Evolutionary conservation across 2,329 filamentous ascomycete genomes (phyloP).

Genomic region (Blastomyces emzantsi): DNA sequence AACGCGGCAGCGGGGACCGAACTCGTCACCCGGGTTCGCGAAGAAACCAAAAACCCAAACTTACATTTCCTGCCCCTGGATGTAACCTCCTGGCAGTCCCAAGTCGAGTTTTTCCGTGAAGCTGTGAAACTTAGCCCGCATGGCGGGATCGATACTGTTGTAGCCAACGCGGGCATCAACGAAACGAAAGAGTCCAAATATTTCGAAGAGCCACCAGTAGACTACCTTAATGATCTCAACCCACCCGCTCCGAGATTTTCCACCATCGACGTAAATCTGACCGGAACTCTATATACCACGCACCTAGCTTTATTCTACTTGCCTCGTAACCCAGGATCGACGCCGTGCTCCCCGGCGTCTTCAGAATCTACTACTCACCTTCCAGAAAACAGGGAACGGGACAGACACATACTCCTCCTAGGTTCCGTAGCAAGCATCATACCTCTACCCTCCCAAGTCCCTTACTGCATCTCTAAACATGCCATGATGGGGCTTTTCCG

Average conservation of each 20-base stretch:
- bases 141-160: constrained; percentile 52
- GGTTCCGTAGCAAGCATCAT: constrained; percentile 51
- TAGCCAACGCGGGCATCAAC: constrained; percentile 58
- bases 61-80: constrained; percentile 47
- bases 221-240: constrained; percentile 26
- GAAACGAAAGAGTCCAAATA: constrained; percentile 26
- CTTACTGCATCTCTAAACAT: constrained; percentile 58
- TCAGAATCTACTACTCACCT: constrained; percentile 18
- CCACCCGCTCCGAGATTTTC: constrained; percentile 44
- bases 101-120: constrained; percentile 54
- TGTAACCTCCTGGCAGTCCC: constrained; percentile 56
- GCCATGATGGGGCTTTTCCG: constrained; percentile 57
- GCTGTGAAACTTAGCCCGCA: constrained; percentile 47
- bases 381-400: constrained; percentile 28
- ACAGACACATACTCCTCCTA: constrained; percentile 54
- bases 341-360: constrained; percentile 24
- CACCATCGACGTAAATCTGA: constrained; percentile 54
- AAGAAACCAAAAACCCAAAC: constrained; percentile 51
- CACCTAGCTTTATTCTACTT: constrained; percentile 57
- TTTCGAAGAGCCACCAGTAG: constrained; percentile 41
- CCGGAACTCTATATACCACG: constrained; percentile 55
- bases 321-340: constrained; percentile 41
- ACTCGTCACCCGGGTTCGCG: constrained; percentile 48
- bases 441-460: constrained; percentile 35
- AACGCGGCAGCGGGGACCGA: constrained; percentile 46